Evolutionary conservation across 2,329 filamentous ascomycete genomes (phyloP), one percentile per base, ranked within the genome.

Genomic region (Ceratocystis variospora): DNA sequence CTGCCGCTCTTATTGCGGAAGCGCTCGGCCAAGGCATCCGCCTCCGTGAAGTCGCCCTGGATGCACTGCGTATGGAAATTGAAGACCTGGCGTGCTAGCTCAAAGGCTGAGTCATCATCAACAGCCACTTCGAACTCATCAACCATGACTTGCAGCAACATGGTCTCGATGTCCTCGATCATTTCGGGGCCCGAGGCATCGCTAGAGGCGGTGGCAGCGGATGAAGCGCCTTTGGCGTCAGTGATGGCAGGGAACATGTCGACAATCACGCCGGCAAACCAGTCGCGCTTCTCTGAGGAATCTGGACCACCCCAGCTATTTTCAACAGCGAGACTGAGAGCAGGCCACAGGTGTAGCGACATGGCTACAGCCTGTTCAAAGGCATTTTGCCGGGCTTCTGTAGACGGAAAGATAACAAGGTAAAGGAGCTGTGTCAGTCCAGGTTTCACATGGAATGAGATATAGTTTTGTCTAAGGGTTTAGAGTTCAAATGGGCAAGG

Each of bases 81-180:
- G 74, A 95, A 77, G 67, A 97, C 89, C 71, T 86, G 80, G 67
- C 80, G 79, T 8, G 91, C 91, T 5, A 96, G 83, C 66, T 87
- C 83, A 64, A 82, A 85, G 44, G 86, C 88, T 61, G 87, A 93
- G 71, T 91, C 92, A 75, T 99, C 94, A 72, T 97, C 94, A 33
- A 96, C 84, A 66, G 89, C 87, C 66, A 94, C 88, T 72, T 96
- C 91, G 73, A 97, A 99, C 76, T 99, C 94, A 77, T 97, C 94
- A 69, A 88, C 83, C 87, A 97, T 94, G 68, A 96, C 86, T 72
- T 96, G 89, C 61, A 96, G 79, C 61, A 97, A 79, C 63, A 95
- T 85, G 50, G 87, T 82, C 78, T 97, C 93, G 55, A 96, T 79
- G 71, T 96, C 90, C 69, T 87, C 85, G 19, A 82, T 78, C 71